Evolutionary conservation across 345 rosid genomes (phyloP), one percentile per base, ranked within the genome.

Genomic region (Physaria fendleri): DNA sequence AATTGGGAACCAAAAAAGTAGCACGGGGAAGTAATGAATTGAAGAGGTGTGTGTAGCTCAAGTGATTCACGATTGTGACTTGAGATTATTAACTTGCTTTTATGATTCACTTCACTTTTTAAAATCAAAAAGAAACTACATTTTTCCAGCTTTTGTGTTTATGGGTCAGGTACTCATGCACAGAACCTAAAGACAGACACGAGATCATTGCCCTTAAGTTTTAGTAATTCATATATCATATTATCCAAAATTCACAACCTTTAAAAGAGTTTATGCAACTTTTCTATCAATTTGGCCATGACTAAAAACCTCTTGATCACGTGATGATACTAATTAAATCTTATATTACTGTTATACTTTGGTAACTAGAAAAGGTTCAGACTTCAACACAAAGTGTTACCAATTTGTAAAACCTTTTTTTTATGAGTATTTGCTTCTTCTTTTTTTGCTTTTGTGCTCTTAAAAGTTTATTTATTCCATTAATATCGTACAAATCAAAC

Each of bases 1-100:
- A n/a, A n/a, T n/a, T n/a, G n/a, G n/a, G n/a, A n/a, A n/a, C n/a
- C n/a, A n/a, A 12, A 14, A 46, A 25, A 52, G 37, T 13, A 41
- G 27, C 47, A 68, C 54, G 66, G 61, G 60, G 27, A 51, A 59
- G 66, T 25, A 25, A 51, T 59, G 72, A 67, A 67, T 10, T 33
- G 60, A 60, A 51, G 67, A 59, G 66, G 60, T 56, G n/a, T n/a
- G n/a, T n/a, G 22, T 18, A 42, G 18, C 68, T 6, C 27, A 50
- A 62, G 45, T 65, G 56, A 65, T 18, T 60, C 73, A 60, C 49
- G 67, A 60, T 44, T 52, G 62, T 44, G 67, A 68, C 73, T 5
- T 44, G 62, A 52, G 73, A 68, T 53, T 68, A 60, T 68, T 60
- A 60, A 61, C 56, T 61, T 68, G 56, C 73, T 68, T 68, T 68